A percentile compares a stretch with the other conserved stretches of the same genome.
Conservation (phyloP, 164 flowering plant species). For the Sedum album region DNA sequence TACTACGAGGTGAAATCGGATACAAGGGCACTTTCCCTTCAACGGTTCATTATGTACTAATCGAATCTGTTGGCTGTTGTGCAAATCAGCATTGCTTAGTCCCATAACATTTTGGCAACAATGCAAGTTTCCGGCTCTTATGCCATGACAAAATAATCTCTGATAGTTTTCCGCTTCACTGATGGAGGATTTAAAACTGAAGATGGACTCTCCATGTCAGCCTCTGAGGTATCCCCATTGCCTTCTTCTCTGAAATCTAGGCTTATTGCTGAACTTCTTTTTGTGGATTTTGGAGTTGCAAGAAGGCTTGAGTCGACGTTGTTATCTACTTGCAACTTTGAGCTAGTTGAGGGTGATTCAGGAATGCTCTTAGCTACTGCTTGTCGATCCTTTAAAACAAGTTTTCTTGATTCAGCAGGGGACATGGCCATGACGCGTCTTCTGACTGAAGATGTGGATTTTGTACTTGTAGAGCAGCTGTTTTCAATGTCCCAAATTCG, state of each 20-base stretch:
- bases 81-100: too few relatives aligned
- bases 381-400: slow-evolving; percentile 29
- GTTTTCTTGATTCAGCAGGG: slow-evolving; percentile 27
- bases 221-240: slow-evolving; percentile 37
- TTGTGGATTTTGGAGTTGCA: slow-evolving; percentile 47
- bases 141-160: slow-evolving; percentile 48
- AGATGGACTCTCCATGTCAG: slow-evolving; percentile 39
- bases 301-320: not conserved
- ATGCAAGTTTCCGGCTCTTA: too few relatives aligned
- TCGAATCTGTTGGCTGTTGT: too few relatives aligned
- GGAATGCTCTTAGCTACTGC: not conserved
- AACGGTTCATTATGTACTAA: too few relatives aligned
- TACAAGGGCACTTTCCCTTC: too few relatives aligned
- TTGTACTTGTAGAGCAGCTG: slow-evolving; percentile 25
- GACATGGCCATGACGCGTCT: slow-evolving; percentile 62
- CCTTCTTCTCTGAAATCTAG: slow-evolving; percentile 20
- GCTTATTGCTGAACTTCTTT: slow-evolving; percentile 16
- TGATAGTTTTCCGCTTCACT: slow-evolving; percentile 42
- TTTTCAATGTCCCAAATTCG: slow-evolving; percentile 40
- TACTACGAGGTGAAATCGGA: not conserved
- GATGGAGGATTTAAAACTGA: slow-evolving; percentile 76
- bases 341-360: not conserved
- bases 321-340: not conserved
- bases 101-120: too few relatives aligned
- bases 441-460: slow-evolving; percentile 43